Percentiles rank a stretch among this genome's conserved stretches.
phyloP scores from a whole-genome alignment of 129 eudicot genomes.

The Calendula officinalis region DNA sequence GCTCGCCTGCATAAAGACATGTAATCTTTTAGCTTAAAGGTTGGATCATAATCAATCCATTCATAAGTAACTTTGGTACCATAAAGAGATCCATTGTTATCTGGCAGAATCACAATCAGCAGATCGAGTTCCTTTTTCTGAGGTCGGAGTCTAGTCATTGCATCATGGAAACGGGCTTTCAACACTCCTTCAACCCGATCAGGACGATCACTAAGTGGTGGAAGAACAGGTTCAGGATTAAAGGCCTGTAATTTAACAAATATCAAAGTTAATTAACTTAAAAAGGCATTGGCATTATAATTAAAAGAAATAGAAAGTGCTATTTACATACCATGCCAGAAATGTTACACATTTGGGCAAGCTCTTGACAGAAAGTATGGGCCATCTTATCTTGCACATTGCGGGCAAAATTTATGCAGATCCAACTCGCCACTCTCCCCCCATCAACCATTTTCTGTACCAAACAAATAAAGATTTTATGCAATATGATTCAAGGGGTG shows the following conservation, averaged over 20 bases:
- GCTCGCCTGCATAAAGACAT: conserved; percentile 43
- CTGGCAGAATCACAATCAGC: conserved; percentile 68
- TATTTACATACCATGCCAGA: conserved; percentile 73
- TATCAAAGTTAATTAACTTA: not conserved
- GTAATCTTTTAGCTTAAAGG: no score
- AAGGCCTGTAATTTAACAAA: conserved; percentile 55
- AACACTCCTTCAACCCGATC: conserved; percentile 83
- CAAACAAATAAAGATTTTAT: not conserved
- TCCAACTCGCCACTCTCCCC: conserved; percentile 76
- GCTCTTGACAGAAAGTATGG: conserved; percentile 69
- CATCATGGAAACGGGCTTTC: conserved; percentile 67
- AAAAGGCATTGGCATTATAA: not conserved
- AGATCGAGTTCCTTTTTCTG: conserved; percentile 67
- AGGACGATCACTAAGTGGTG: conserved; percentile 64
- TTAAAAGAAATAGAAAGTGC: not conserved
- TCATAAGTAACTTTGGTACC: conserved; percentile 39
- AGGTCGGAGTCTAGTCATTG: conserved; percentile 61
- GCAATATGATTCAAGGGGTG: not conserved
- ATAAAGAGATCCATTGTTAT: conserved; percentile 80
- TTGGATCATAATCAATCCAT: not conserved
- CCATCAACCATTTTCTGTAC: conserved; percentile 90
- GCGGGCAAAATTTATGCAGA: conserved; percentile 86
- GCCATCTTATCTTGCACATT: conserved; percentile 86
- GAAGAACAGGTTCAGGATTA: conserved; percentile 77
- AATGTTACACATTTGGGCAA: conserved; percentile 89